phyloP scores from a whole-genome alignment of 2,329 filamentous ascomycete species.

The Diaporthe capsici region DNA sequence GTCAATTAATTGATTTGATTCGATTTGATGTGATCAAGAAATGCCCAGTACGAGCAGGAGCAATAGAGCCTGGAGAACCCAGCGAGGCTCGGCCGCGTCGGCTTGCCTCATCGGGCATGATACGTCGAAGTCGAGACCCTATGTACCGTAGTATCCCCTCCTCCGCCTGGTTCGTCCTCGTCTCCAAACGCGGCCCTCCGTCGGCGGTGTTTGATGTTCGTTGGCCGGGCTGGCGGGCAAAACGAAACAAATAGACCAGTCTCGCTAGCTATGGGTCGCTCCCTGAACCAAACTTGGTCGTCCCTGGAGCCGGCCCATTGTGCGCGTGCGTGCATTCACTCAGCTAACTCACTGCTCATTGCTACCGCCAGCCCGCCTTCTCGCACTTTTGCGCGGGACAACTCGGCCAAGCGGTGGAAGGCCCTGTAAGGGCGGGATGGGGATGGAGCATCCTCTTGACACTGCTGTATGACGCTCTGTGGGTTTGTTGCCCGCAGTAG shows the following conservation, averaged over 20 bases:
- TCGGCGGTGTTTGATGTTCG: conserved; percentile 21
- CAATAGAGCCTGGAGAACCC: too few relatives aligned
- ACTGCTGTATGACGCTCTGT: conserved; percentile 5
- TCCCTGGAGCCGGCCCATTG: background rate
- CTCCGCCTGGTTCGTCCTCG: background rate
- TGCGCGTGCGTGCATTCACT: background rate
- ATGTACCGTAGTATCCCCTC: background rate
- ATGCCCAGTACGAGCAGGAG: background rate
- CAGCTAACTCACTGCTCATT: background rate
- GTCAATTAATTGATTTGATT: background rate
- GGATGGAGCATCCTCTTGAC: background rate
- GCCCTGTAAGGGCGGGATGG: background rate
- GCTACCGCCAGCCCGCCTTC: background rate
- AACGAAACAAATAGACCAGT: conserved; percentile 27
- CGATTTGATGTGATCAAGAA: background rate
- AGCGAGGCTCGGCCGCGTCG: background rate
- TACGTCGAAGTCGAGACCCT: background rate
- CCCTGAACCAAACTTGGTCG: background rate
- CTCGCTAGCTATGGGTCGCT: conserved; percentile 7
- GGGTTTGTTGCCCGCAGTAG: conserved; percentile 24
- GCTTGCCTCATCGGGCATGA: conserved; percentile 22
- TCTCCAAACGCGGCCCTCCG: background rate
- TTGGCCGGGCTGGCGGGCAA: background rate
- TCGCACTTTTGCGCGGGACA: conserved; percentile 37
- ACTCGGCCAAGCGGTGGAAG: conserved; percentile 13